A percentile compares a stretch with the other conserved stretches of the same genome.
These are phyloP conservation scores for Neurospora tetraspora DNA, from an alignment of 495 filamentous ascomycete genomes.

Conservation along the genomic window DNA sequence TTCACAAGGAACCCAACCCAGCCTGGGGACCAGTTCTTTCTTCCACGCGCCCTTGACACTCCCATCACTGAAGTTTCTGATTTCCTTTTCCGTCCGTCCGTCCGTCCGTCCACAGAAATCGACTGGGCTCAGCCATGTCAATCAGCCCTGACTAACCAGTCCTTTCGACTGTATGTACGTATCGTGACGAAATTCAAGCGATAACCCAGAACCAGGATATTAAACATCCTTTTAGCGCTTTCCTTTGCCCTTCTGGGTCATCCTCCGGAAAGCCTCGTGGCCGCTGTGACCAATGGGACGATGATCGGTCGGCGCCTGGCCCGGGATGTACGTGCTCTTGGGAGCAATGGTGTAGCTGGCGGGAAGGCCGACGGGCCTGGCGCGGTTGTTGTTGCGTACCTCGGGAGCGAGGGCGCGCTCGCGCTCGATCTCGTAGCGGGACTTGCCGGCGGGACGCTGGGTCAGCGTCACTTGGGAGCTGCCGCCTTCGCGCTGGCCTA, in stretches of 20 bases:
- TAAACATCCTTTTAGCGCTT: slow-evolving; percentile 24
- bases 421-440: slow-evolving; percentile 50
- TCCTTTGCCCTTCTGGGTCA: slow-evolving; percentile 61
- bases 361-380: slow-evolving; percentile 56
- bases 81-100: neutral
- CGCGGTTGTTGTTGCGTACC: slow-evolving; percentile 54
- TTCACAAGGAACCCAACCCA: neutral
- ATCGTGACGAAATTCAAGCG: neutral
- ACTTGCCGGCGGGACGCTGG: slow-evolving; percentile 33
- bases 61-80: neutral
- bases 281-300: slow-evolving; percentile 63
- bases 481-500: slow-evolving; percentile 30
- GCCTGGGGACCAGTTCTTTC: neutral
- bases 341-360: slow-evolving; percentile 78
- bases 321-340: slow-evolving; percentile 41
- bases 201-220: slow-evolving; percentile 3
- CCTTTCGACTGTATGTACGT: neutral
- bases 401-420: slow-evolving; percentile 62
- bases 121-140: neutral
- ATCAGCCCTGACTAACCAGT: neutral
- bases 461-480: slow-evolving; percentile 35
- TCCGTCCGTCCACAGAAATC: neutral
- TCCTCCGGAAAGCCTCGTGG: slow-evolving; percentile 71
- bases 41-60: neutral
- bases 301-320: slow-evolving; percentile 22